A percentile compares a stretch with the other conserved stretches of the same genome.
These are phyloP conservation scores for Beta vulgaris DNA, from an alignment of 148 eudicot genomes.

Conservation along the genomic window DNA sequence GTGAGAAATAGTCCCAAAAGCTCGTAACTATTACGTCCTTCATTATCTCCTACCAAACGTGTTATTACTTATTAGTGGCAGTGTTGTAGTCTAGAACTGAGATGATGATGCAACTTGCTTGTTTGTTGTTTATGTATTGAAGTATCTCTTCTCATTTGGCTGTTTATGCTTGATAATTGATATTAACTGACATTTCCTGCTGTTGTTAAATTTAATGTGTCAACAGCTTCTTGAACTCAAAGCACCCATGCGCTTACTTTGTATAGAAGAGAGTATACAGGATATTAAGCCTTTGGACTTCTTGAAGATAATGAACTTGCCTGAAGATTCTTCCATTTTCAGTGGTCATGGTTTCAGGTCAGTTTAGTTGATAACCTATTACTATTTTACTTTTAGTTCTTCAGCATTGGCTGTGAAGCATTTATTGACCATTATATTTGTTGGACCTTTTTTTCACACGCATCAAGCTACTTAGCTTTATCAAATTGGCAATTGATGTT, in stretches of 20 bases:
- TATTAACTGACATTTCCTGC: constrained; percentile 9
- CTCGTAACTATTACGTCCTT: too few species aligned
- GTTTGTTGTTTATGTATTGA: not conserved
- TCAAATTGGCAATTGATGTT: not conserved
- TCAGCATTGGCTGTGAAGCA: not conserved
- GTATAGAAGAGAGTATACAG: constrained; percentile 38
- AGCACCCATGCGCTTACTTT: constrained; percentile 46
- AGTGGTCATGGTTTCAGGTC: constrained; percentile 70
- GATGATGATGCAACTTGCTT: not conserved
- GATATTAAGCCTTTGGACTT: constrained; percentile 67
- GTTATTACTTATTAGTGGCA: not conserved
- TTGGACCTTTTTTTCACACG: not conserved
- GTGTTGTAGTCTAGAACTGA: not conserved
- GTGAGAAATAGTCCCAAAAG: too few species aligned
- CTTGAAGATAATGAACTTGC: constrained; percentile 61
- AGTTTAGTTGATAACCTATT: constrained; percentile 9
- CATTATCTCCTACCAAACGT: too few species aligned
- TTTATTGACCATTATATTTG: not conserved
- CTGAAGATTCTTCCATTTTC: constrained; percentile 69
- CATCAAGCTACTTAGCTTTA: not conserved
- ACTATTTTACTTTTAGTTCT: not conserved
- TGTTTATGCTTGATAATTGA: not conserved
- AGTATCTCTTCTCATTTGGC: constrained; percentile 10
- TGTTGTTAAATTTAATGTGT: constrained; percentile 35
- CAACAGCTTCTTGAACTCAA: constrained; percentile 63